Percentiles rank a stretch among this genome's conserved stretches.
phyloP scores from a whole-genome alignment of 2,329 filamentous ascomycete species.

The Ophiocordyceps robertsii region DNA sequence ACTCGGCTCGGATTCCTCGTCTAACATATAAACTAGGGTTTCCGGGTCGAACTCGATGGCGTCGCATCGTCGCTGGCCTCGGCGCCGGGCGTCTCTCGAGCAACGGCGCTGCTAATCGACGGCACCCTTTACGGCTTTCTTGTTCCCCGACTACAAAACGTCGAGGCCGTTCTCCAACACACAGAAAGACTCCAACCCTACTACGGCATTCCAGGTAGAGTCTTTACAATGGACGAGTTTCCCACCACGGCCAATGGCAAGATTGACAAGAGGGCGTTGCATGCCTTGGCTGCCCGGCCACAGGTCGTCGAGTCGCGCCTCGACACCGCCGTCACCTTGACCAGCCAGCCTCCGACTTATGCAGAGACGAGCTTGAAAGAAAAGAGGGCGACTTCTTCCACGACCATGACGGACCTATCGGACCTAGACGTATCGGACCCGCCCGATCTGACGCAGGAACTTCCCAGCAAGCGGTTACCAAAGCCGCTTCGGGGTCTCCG shows the following conservation, averaged over 20 bases:
- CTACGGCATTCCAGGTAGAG: slow-evolving; percentile 37
- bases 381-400: slow-evolving; percentile 8
- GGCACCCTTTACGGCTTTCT: slow-evolving; percentile 37
- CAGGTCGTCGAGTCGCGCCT: slow-evolving; percentile 1
- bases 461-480: slow-evolving; percentile 27
- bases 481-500: slow-evolving; percentile 25
- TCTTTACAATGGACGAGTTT: slow-evolving; percentile 27
- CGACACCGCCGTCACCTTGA: background rate
- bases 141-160: slow-evolving; percentile 19
- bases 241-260: slow-evolving; percentile 43
- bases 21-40: slow-evolving; percentile 23
- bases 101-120: slow-evolving; percentile 32
- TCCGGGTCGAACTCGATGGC: slow-evolving; percentile 47
- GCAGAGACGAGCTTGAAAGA: slow-evolving; percentile 10
- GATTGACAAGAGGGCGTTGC: slow-evolving; percentile 36
- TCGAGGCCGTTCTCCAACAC: slow-evolving; percentile 23
- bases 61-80: slow-evolving; percentile 34
- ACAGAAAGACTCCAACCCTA: slow-evolving; percentile 34
- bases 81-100: slow-evolving; percentile 30
- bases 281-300: slow-evolving; percentile 11
- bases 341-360: slow-evolving; percentile 9
- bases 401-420: slow-evolving; percentile 11
- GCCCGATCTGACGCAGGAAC: slow-evolving; percentile 13
- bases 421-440: slow-evolving; percentile 18
- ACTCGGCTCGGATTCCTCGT: background rate